Evolutionary conservation across 2,329 filamentous ascomycete species (phyloP).

Genomic region (Diaporthe caulivora): DNA sequence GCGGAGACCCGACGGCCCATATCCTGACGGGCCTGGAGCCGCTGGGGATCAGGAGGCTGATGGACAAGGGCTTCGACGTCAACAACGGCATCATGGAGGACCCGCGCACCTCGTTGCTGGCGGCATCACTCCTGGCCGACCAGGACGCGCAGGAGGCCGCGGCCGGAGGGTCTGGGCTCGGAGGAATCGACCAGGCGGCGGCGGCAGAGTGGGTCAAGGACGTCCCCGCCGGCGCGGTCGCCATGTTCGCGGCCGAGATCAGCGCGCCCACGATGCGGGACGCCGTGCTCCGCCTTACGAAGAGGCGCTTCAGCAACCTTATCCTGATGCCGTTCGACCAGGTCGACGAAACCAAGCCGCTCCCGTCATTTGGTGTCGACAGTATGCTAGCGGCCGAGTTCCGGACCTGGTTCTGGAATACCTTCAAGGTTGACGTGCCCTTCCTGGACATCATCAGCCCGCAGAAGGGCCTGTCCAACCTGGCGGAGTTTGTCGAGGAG

Average conservation of each 20-base stretch:
- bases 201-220: not conserved
- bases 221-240: not conserved
- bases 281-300: not conserved
- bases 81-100: not conserved
- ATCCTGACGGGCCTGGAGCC: not conserved
- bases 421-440: too few relatives aligned
- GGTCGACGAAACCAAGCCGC: not conserved
- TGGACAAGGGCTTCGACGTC: not conserved
- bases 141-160: not conserved
- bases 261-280: not conserved
- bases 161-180: too few relatives aligned
- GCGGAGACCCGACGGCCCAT: not conserved
- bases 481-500: not conserved
- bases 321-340: not conserved
- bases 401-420: not conserved
- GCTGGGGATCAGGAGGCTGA: not conserved
- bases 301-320: not conserved
- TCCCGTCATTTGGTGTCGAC: not conserved
- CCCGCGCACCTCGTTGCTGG: not conserved
- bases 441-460: not conserved
- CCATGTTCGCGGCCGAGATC: not conserved
- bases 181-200: too few relatives aligned
- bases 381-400: not conserved
- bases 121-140: not conserved
- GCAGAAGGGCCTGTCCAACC: not conserved